Base-by-base conservation (phyloP, 345 rosid species). In the Kernera saxatilis region DNA sequence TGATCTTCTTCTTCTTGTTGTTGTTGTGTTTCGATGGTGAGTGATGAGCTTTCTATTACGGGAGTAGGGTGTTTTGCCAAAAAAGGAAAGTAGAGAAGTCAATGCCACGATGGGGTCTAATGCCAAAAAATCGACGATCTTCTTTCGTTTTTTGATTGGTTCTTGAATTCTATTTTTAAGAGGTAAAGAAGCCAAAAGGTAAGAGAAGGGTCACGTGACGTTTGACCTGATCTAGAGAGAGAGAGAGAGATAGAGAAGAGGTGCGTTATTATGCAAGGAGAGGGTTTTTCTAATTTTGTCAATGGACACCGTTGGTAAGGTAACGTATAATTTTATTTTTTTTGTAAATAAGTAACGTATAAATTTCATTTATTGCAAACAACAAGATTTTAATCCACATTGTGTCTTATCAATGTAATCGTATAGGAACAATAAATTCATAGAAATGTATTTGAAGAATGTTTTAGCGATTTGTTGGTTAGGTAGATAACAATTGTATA, bases 161-260 rank as follows among this genome's bases (percentile, higher is more conserved):
- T 55, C 49, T 40, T 40, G 54, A 29, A 18, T 49, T 37, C 75
- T 71, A 71, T 62, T 71, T 60, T 62, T 70, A 48, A 59, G 58
- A 70, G 36, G 35, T 19, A 0, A 32, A 62, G 13, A 69, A 33
- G 46, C 12, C 36, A 45, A 57, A 69, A 58, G 67, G 74, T 70
- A 3, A 49, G 53, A 51, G 51, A 51, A 18, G 41, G 49, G 52
- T 56, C 71, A 65, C 67, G 71, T 65, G 67, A 56, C 77, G 46
- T 73, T 73, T 73, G 77, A 73, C 66, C 71, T 45, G 66, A 55
- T 73, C 71, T 45, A 26, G 1, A 25, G 64, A 44, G 43, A 52
- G 64, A 49, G 18, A 35, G 25, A 35, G 4, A 23, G 60, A 27
- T 3, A 51, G 8, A 32, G 25, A 27, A 5, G 18, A 56, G 2